These are phyloP conservation scores for Calamus simplicifolius DNA, from an alignment of 176 grass and related monocot genomes.

Conservation along the genomic window DNA sequence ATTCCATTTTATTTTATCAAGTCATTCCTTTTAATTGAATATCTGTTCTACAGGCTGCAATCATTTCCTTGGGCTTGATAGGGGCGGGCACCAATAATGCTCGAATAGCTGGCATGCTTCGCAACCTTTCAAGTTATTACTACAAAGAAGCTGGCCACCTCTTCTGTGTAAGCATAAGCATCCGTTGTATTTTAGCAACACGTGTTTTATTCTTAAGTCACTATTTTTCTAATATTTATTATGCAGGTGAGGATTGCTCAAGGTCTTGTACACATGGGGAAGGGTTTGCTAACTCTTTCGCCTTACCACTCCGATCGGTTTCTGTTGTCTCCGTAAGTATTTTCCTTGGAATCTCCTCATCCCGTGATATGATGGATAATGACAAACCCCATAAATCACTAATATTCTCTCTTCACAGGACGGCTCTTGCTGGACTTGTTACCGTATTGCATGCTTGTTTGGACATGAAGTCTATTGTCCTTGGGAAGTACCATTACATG, in stretches of 20 bases:
- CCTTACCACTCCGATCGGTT: constrained; percentile 97
- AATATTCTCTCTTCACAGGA: constrained; percentile 25
- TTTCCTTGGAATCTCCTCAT: not conserved
- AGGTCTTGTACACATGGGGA: constrained; percentile 95
- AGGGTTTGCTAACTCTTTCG: constrained; percentile 92
- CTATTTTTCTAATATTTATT: not conserved
- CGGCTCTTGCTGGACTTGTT: constrained; percentile 85
- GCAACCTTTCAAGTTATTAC: constrained; percentile 98
- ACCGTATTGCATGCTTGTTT: constrained; percentile 85
- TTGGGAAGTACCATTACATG: constrained; percentile 96
- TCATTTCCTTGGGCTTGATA: constrained; percentile 86
- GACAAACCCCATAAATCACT: too few species aligned
- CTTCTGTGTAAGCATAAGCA: constrained; percentile 73
- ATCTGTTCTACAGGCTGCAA: constrained; percentile 58
- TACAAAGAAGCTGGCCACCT: constrained; percentile 98
- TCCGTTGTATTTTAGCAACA: not conserved
- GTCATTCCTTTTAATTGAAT: constrained; percentile 2
- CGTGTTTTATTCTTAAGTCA: too few species aligned
- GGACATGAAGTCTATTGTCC: constrained; percentile 85
- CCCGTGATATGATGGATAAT: too few species aligned
- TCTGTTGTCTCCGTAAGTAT: constrained; percentile 83
- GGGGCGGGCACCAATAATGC: constrained; percentile 98
- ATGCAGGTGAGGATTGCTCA: constrained; percentile 94
- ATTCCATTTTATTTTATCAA: not conserved
- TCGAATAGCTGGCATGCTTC: constrained; percentile 98